Conservation (phyloP, 1,139 yeast species). For the Arxiozyma bovina region DNA sequence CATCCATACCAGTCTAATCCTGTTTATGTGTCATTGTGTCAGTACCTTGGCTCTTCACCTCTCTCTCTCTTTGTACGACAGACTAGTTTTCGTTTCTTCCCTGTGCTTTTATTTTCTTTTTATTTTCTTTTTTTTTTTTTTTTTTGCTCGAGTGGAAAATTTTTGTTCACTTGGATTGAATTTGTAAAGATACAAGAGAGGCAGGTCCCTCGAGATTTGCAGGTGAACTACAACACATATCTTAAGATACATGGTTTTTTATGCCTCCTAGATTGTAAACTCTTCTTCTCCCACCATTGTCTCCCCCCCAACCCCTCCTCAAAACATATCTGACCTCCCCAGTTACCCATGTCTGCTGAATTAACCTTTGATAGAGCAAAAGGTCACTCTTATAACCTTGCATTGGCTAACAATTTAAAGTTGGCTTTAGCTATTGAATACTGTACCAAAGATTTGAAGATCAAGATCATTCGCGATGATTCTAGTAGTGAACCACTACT, state of each 20-base stretch:
- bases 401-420: constrained; percentile 52
- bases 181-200: not conserved
- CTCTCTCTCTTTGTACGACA: not conserved
- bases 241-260: too few relatives aligned
- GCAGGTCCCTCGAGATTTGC: not conserved
- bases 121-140: too few relatives aligned
- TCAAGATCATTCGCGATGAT: constrained; percentile 31
- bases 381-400: constrained; percentile 25
- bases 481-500: constrained; percentile 34
- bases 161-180: too few relatives aligned
- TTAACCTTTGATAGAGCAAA: constrained; percentile 39
- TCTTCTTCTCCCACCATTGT: not conserved
- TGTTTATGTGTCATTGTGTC: too few relatives aligned
- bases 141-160: not conserved
- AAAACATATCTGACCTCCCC: not conserved
- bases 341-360: constrained; percentile 27
- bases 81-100: too few relatives aligned
- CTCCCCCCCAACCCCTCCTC: not conserved
- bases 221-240: not conserved
- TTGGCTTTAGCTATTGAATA: constrained; percentile 42
- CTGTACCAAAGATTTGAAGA: constrained; percentile 22
- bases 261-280: too few relatives aligned
- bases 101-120: not conserved
- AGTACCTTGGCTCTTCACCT: not conserved
- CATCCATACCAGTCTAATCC: too few relatives aligned